phyloP scores from a whole-genome alignment of 257 asterid genomes.

The Prunella vulgaris region DNA sequence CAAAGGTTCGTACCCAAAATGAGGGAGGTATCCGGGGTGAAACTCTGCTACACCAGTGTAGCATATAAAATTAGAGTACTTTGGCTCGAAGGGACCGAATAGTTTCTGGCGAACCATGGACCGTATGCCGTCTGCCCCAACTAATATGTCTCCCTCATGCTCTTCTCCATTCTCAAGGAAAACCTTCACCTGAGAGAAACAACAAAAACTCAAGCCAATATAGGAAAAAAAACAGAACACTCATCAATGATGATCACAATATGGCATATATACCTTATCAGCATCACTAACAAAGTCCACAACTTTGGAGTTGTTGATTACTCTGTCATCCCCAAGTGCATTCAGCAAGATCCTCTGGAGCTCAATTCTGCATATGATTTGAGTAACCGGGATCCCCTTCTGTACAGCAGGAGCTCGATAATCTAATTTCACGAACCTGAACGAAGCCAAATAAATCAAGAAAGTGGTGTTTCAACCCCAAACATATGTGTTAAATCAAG shows the following conservation, averaged over 20 bases:
- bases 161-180: slow-evolving; percentile 19
- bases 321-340: slow-evolving; percentile 15
- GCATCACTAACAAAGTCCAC: slow-evolving; percentile 13
- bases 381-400: slow-evolving; percentile 19
- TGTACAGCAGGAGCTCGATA: neutral
- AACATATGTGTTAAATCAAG: too few species aligned
- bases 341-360: slow-evolving; percentile 18
- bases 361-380: slow-evolving; percentile 17
- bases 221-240: neutral
- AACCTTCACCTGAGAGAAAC: slow-evolving; percentile 10
- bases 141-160: slow-evolving; percentile 17
- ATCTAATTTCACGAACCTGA: slow-evolving; percentile 15
- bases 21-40: neutral
- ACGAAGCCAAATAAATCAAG: neutral
- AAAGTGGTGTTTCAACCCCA: too few species aligned
- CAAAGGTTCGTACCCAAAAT: slow-evolving; percentile 5
- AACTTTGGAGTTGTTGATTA: slow-evolving; percentile 19
- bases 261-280: neutral
- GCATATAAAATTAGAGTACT: slow-evolving; percentile 18
- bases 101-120: slow-evolving; percentile 13
- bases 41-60: slow-evolving; percentile 14
- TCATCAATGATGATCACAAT: too few species aligned
- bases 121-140: slow-evolving; percentile 21
- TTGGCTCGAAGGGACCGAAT: slow-evolving; percentile 6
- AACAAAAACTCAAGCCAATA: neutral